Evolutionary conservation across 768 basidiomycete species (phyloP).

Genomic region (Lactarius quietus): DNA sequence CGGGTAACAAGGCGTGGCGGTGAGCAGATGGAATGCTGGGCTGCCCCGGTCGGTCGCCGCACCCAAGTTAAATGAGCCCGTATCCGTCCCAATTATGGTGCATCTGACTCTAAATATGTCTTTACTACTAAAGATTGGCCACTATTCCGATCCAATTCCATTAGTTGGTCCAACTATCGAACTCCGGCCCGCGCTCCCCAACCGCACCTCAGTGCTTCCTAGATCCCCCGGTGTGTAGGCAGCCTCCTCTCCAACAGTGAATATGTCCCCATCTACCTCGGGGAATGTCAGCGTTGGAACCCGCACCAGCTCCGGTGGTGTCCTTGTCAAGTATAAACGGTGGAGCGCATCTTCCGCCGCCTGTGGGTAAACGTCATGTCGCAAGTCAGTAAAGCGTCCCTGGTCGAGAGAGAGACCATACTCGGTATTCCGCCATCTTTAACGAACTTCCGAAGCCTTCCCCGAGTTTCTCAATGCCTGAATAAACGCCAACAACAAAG

Average conservation of each 20-base stretch:
- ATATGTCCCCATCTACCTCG: constrained; percentile 49
- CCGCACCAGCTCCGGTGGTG: constrained; percentile 62
- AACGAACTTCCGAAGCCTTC: constrained; percentile 93
- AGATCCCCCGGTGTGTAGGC: constrained; percentile 53
- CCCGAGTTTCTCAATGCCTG: constrained; percentile 77
- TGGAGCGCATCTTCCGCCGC: constrained; percentile 85
- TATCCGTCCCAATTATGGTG: not conserved
- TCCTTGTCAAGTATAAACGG: constrained; percentile 76
- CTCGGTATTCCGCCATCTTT: constrained; percentile 93
- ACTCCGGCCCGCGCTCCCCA: constrained; percentile 65
- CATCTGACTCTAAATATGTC: not conserved
- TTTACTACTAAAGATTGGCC: not conserved
- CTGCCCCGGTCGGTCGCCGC: not conserved
- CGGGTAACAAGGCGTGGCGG: not conserved
- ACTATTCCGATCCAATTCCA: not conserved
- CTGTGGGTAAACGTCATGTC: constrained; percentile 35
- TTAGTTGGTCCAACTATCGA: constrained; percentile 23
- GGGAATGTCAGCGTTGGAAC: constrained; percentile 77
- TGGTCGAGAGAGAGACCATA: constrained; percentile 32
- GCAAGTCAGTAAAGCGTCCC: constrained; percentile 4
- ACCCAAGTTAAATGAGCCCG: not conserved
- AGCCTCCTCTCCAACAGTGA: constrained; percentile 43
- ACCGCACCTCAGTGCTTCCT: constrained; percentile 60
- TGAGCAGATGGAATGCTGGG: not conserved
- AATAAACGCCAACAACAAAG: constrained; percentile 95